Evolutionary conservation across 1,139 yeast genomes (phyloP).

Genomic region (Geotrichum reessii): DNA sequence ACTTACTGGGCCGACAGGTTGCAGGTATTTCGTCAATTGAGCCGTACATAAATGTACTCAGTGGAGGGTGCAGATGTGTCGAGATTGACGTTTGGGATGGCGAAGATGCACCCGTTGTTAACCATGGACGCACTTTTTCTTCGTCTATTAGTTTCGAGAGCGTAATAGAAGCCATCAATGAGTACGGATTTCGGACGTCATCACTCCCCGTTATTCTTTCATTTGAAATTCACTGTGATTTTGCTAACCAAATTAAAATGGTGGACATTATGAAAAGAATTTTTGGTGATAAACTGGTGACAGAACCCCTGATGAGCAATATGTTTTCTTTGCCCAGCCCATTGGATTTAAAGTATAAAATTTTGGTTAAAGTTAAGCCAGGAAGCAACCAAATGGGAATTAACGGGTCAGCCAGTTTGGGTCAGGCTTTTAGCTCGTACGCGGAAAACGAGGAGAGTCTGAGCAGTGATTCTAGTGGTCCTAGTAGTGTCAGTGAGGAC

Average conservation of each 20-base stretch:
- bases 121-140: constrained; percentile 84
- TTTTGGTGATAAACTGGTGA: constrained; percentile 56
- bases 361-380: constrained; percentile 69
- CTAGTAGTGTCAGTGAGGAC: neutral
- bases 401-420: constrained; percentile 34
- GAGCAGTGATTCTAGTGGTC: neutral
- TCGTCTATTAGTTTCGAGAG: constrained; percentile 61
- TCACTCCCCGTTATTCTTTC: constrained; percentile 86
- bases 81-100: constrained; percentile 98
- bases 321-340: constrained; percentile 61
- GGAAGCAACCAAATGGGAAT: constrained; percentile 27
- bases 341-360: constrained; percentile 55
- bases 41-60: constrained; percentile 82
- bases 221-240: constrained; percentile 73
- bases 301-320: constrained; percentile 37
- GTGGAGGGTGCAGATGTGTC: constrained; percentile 85
- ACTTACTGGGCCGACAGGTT: constrained; percentile 78
- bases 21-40: constrained; percentile 85
- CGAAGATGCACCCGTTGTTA: constrained; percentile 71
- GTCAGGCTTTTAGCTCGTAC: neutral
- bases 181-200: constrained; percentile 79
- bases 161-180: constrained; percentile 66
- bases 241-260: constrained; percentile 56
- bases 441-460: neutral
- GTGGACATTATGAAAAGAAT: constrained; percentile 48